These are phyloP conservation scores for Diaporthe capsici DNA, from an alignment of 2,329 filamentous ascomycete genomes.

Conservation along the genomic window DNA sequence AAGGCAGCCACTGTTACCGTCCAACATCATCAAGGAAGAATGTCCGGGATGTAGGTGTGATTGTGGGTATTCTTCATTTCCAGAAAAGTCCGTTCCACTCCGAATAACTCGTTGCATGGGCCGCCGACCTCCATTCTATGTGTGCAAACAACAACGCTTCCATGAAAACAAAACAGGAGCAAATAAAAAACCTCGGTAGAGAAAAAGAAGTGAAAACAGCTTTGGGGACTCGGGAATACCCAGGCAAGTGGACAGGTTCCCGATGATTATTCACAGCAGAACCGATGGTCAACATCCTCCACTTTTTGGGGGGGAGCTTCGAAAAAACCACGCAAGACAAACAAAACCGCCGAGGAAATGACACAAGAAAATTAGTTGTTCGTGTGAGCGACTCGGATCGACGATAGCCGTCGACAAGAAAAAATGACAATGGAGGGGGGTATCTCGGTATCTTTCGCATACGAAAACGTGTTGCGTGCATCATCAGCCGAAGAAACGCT, in stretches of 20 bases:
- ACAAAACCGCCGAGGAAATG: slow-evolving; percentile 18
- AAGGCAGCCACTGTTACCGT: slow-evolving; percentile 17
- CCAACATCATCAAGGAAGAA: slow-evolving; percentile 13
- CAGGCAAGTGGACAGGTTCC: slow-evolving; percentile 9
- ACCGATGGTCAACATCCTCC: slow-evolving; percentile 33
- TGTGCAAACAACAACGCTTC: slow-evolving; percentile 28
- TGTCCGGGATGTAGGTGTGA: slow-evolving; percentile 23
- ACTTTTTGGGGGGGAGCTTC: neutral
- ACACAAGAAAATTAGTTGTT: slow-evolving; percentile 35
- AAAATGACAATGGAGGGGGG: slow-evolving; percentile 35
- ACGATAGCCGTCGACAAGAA: slow-evolving; percentile 18
- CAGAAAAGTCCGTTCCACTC: slow-evolving; percentile 32
- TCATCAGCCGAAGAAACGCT: slow-evolving; percentile 42
- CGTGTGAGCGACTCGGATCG: slow-evolving; percentile 24
- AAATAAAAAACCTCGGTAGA: neutral
- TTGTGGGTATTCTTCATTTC: slow-evolving; percentile 35
- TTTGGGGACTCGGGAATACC: neutral
- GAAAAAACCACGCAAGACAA: neutral
- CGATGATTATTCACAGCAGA: slow-evolving; percentile 27
- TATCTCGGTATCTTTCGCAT: slow-evolving; percentile 44
- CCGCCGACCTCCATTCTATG: slow-evolving; percentile 29
- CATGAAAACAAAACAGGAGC: slow-evolving; percentile 15
- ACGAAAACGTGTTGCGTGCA: slow-evolving; percentile 41
- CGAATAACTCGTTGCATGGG: slow-evolving; percentile 30
- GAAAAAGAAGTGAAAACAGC: neutral